These are phyloP conservation scores for Cercospora janseana DNA, from an alignment of 2,329 filamentous ascomycete genomes.

Conservation along the genomic window DNA sequence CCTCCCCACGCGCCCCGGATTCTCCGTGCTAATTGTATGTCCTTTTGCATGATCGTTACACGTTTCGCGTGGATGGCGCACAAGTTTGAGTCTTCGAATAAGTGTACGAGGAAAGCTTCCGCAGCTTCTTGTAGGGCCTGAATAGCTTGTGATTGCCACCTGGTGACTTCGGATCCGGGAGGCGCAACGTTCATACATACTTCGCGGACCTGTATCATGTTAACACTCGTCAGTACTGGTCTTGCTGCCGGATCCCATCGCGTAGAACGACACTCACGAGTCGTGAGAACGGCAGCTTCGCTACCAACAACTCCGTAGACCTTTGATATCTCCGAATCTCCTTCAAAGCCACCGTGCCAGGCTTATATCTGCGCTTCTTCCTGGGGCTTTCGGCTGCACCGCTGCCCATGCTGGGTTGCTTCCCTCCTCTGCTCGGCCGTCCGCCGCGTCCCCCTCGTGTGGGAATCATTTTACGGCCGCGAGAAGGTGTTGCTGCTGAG, in stretches of 20 bases:
- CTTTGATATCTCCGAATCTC: slow-evolving; percentile 99
- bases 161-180: slow-evolving; percentile 60
- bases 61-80: slow-evolving; percentile 99
- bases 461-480: slow-evolving; percentile 11
- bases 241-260: background rate
- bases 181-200: slow-evolving; percentile 96
- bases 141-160: slow-evolving; percentile 98
- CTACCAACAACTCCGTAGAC: slow-evolving; percentile 90
- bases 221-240: slow-evolving; percentile 3
- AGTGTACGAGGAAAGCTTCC: slow-evolving; percentile 96
- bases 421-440: slow-evolving; percentile 28
- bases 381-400: slow-evolving; percentile 23
- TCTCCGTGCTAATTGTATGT: slow-evolving; percentile 93
- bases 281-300: slow-evolving; percentile 97
- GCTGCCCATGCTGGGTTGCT: slow-evolving; percentile 25
- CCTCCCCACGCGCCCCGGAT: slow-evolving; percentile 71
- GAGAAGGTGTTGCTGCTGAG: slow-evolving; percentile 9
- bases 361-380: slow-evolving; percentile 44
- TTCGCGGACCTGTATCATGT: slow-evolving; percentile 64
- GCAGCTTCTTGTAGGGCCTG: slow-evolving; percentile 97
- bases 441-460: slow-evolving; percentile 31
- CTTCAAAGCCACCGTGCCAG: slow-evolving; percentile 88
- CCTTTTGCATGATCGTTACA: slow-evolving; percentile 97
- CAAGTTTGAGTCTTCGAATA: slow-evolving; percentile 97
- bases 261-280: slow-evolving; percentile 56